Evolutionary conservation across 495 filamentous ascomycete genomes (phyloP).

Genomic region (Aspergillus campestris): DNA sequence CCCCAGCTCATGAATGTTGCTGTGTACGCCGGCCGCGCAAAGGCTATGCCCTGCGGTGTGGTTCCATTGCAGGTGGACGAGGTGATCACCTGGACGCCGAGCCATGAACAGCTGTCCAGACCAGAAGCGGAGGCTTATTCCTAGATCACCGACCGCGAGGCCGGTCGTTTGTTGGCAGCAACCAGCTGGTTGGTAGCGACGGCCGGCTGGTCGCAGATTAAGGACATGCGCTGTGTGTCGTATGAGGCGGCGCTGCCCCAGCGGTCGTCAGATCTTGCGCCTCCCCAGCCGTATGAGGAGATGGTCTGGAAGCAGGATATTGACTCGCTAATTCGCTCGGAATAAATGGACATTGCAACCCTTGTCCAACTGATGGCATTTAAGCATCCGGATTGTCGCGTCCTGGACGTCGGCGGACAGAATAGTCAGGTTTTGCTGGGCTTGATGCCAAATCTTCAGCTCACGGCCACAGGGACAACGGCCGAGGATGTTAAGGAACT

Average conservation of each 20-base stretch:
- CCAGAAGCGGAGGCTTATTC: not conserved
- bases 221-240: conserved; percentile 12
- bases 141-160: not conserved
- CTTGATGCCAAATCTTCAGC: too few relatives aligned
- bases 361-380: too few relatives aligned
- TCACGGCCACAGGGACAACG: too few relatives aligned
- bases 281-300: conserved; percentile 2
- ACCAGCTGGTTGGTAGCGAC: not conserved
- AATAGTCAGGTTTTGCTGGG: too few relatives aligned
- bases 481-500: too few relatives aligned
- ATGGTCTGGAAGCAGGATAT: conserved; percentile 5
- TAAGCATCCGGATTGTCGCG: too few relatives aligned
- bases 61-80: conserved; percentile 29
- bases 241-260: conserved; percentile 32
- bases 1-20: conserved; percentile 29
- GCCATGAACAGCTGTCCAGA: not conserved
- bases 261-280: too few relatives aligned
- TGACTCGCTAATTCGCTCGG: too few relatives aligned
- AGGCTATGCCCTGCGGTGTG: conserved; percentile 21
- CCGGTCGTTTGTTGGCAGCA: not conserved
- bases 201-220: conserved; percentile 16
- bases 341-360: too few relatives aligned
- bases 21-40: conserved; percentile 19
- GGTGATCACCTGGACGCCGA: conserved; percentile 21
- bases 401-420: too few relatives aligned